These are phyloP conservation scores for Ceratocystis albifundus DNA, from an alignment of 2,329 filamentous ascomycete genomes.

Conservation along the genomic window DNA sequence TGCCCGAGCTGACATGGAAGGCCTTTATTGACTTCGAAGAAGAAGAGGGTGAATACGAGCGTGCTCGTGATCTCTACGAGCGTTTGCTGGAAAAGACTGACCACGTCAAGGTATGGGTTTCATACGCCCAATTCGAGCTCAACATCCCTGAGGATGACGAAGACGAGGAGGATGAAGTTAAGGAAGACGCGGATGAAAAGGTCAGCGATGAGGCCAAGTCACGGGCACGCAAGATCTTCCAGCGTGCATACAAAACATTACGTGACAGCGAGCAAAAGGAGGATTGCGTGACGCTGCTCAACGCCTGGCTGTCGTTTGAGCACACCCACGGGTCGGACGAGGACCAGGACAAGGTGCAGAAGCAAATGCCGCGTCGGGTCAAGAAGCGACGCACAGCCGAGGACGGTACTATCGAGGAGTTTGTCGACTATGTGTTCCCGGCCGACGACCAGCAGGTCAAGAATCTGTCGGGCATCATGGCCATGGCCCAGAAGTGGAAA, in stretches of 20 bases:
- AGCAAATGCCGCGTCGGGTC: constrained; percentile 83
- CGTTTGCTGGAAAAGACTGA: constrained; percentile 87
- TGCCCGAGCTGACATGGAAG: constrained; percentile 97
- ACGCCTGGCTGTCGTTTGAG: constrained; percentile 89
- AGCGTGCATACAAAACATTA: constrained; percentile 73
- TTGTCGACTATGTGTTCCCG: constrained; percentile 93
- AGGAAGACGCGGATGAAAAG: constrained; percentile 52
- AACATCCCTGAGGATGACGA: constrained; percentile 69
- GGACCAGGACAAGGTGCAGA: constrained; percentile 72
- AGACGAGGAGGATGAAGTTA: constrained; percentile 43
- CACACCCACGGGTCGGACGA: constrained; percentile 63
- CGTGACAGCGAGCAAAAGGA: constrained; percentile 85
- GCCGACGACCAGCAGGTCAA: constrained; percentile 81
- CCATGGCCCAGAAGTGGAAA: constrained; percentile 84
- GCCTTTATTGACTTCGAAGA: constrained; percentile 98
- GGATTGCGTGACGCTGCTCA: constrained; percentile 83
- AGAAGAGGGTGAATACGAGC: constrained; percentile 81
- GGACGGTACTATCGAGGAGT: constrained; percentile 91
- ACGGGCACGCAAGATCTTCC: constrained; percentile 72
- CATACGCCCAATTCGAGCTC: constrained; percentile 96
- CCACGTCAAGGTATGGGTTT: constrained; percentile 98
- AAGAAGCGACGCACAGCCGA: constrained; percentile 89
- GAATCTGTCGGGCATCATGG: constrained; percentile 71
- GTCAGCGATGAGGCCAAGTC: constrained; percentile 75
- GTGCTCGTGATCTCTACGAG: constrained; percentile 74